These are phyloP conservation scores for Candida cerambycidarum DNA, from an alignment of 805 yeast species.

Conservation along the genomic window DNA sequence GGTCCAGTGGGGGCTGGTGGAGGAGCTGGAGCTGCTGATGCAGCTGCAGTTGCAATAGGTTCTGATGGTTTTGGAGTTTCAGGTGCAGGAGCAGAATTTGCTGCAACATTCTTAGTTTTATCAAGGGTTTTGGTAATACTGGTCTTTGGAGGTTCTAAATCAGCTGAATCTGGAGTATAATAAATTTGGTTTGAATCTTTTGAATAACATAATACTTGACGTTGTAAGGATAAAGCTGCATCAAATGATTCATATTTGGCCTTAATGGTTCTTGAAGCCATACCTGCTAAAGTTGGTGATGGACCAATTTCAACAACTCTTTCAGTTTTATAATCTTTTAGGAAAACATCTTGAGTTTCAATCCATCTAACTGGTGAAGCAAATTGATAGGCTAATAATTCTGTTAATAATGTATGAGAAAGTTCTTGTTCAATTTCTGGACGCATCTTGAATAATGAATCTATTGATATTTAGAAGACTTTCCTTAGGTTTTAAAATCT, in stretches of 20 bases:
- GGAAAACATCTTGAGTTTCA: conserved; percentile 97
- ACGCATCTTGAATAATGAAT: conserved; percentile 53
- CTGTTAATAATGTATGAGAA: conserved; percentile 91
- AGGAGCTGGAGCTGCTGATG: conserved; percentile 56
- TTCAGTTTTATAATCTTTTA: conserved; percentile 92
- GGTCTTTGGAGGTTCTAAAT: conserved; percentile 26
- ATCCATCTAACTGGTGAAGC: conserved; percentile 99
- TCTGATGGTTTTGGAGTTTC: conserved; percentile 45
- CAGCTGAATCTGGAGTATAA: conserved; percentile 83
- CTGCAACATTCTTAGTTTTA: neutral
- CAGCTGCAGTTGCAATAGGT: conserved; percentile 56
- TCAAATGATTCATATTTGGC: conserved; percentile 97
- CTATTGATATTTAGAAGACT: neutral
- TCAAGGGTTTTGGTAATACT: conserved; percentile 15
- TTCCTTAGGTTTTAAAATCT: neutral
- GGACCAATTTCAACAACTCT: conserved; percentile 99
- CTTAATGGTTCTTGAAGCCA: conserved; percentile 95
- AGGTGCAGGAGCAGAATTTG: conserved; percentile 18
- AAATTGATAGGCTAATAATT: conserved; percentile 95
- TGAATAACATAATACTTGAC: conserved; percentile 94
- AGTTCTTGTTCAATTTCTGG: conserved; percentile 98
- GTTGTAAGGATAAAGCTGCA: conserved; percentile 89
- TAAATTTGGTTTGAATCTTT: conserved; percentile 96
- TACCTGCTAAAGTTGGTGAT: conserved; percentile 96
- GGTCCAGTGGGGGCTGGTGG: conserved; percentile 77